These are phyloP conservation scores for Rosa rugosa DNA, from an alignment of 306 rosid species.

Conservation along the genomic window DNA sequence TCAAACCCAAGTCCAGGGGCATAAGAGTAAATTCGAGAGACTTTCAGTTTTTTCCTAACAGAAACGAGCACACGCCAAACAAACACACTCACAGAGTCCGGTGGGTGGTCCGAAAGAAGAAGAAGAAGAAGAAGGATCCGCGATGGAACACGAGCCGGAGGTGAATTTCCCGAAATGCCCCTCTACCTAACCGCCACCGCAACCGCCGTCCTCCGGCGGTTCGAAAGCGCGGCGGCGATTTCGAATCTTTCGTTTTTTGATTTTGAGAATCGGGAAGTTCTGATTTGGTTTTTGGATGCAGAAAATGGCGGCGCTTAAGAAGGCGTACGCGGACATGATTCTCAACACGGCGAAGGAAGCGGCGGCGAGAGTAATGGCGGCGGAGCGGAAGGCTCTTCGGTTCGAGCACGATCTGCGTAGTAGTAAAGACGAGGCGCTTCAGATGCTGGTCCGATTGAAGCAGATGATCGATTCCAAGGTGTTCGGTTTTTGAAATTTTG, in stretches of 20 bases:
- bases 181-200: not conserved
- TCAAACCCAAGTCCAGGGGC: constrained; percentile 14
- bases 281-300: constrained; percentile 23
- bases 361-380: constrained; percentile 64
- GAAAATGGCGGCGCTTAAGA: constrained; percentile 72
- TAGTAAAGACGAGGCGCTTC: constrained; percentile 53
- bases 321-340: constrained; percentile 72
- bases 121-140: not conserved
- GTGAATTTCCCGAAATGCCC: constrained; percentile 26
- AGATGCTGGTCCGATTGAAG: constrained; percentile 62
- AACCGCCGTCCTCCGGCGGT: not conserved
- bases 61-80: constrained; percentile 4
- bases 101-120: not conserved
- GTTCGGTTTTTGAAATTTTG: constrained; percentile 22
- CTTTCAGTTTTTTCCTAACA: constrained; percentile 26
- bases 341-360: constrained; percentile 81
- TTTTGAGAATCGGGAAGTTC: not conserved
- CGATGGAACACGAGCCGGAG: constrained; percentile 50
- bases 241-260: not conserved
- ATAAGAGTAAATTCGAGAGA: constrained; percentile 15
- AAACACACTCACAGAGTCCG: not conserved
- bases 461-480: constrained; percentile 74
- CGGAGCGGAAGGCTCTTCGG: constrained; percentile 51
- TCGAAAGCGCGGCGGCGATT: not conserved
- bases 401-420: constrained; percentile 50